Evolutionary conservation across 2,329 filamentous ascomycete species (phyloP).

Genomic region (Parascedosporium putredinis): DNA sequence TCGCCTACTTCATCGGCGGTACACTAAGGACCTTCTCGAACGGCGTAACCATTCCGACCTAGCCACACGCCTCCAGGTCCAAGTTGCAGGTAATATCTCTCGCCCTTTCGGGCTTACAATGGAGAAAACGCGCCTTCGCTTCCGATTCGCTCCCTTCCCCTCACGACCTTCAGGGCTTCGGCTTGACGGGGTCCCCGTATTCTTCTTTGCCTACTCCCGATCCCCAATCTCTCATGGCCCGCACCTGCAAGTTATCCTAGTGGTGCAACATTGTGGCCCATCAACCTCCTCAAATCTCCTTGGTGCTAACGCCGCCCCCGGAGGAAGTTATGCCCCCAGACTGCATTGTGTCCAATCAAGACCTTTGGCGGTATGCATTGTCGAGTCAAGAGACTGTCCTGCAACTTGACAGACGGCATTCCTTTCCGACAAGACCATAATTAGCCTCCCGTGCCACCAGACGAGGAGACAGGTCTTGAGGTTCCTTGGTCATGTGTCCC

Average conservation of each 20-base stretch:
- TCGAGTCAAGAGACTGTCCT: background rate
- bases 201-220: background rate
- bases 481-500: no score
- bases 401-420: background rate
- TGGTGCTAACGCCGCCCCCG: no score
- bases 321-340: background rate
- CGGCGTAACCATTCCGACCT: background rate
- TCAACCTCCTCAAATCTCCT: background rate
- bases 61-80: background rate
- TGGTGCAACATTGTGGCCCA: background rate
- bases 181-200: background rate
- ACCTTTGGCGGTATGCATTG: background rate
- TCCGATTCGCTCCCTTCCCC: background rate
- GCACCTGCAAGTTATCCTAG: background rate
- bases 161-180: background rate
- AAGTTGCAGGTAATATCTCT: background rate
- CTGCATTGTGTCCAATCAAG: background rate
- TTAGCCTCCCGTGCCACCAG: background rate
- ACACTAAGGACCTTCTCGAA: background rate
- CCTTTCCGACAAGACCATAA: background rate
- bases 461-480: no score
- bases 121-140: background rate
- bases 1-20: background rate
- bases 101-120: no score
- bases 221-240: background rate